Conservation (phyloP, 495 filamentous ascomycete genomes). For the Penicillium silybi region DNA sequence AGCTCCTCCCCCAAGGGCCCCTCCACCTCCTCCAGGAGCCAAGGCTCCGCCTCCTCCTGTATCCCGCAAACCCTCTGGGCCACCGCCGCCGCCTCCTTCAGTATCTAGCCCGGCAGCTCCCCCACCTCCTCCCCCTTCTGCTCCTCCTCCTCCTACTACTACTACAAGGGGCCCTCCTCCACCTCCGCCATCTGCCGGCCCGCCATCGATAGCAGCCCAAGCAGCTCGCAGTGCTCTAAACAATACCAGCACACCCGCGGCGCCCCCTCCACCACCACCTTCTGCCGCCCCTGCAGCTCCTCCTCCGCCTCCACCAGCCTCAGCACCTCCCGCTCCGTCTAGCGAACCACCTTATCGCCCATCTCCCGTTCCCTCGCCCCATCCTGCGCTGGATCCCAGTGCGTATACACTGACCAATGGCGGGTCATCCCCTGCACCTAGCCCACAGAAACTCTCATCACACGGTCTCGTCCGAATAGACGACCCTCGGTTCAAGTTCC, state of each 20-base stretch:
- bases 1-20: conserved; percentile 58
- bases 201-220: conserved; percentile 39
- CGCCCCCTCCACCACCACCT: conserved; percentile 52
- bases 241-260: conserved; percentile 8
- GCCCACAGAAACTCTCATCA: conserved; percentile 26
- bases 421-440: conserved; percentile 31
- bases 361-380: conserved; percentile 47
- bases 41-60: conserved; percentile 47
- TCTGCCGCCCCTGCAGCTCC: conserved; percentile 46
- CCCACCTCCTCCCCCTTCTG: conserved; percentile 38
- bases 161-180: conserved; percentile 46
- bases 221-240: conserved; percentile 37
- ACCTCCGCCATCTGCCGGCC: conserved; percentile 35
- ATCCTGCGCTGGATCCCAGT: conserved; percentile 67
- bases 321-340: conserved; percentile 48
- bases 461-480: conserved; percentile 58
- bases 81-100: conserved; percentile 42
- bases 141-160: conserved; percentile 26
- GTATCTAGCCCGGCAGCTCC: conserved; percentile 38
- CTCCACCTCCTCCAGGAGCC: conserved; percentile 60
- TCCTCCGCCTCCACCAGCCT: conserved; percentile 41
- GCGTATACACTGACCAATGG: conserved; percentile 70
- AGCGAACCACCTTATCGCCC: conserved; percentile 46
- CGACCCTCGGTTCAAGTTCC: conserved; percentile 83
- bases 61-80: conserved; percentile 61